Base-by-base conservation (phyloP, 1,284 basidiomycete species). In the Cystobasidiaceae sp. region DNA sequence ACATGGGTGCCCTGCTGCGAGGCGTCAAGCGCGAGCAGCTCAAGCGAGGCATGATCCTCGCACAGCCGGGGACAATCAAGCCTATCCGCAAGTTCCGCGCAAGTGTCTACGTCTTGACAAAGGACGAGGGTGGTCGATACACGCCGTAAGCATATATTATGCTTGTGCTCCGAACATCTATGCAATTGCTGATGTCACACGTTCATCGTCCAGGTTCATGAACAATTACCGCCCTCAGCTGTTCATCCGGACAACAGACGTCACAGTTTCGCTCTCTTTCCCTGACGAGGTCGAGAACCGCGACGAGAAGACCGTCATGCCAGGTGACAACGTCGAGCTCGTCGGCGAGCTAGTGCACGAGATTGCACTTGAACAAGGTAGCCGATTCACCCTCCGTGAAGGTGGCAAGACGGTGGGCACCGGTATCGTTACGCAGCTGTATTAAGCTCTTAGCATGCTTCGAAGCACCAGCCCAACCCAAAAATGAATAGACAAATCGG, bases 21-120 rank as follows among this genome's bases (percentile, higher is more conserved):
- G 93, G 96, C 78, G 82, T 97, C 78, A 97, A 97, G 82, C 88
- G 94, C 72, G 96, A 98, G 78, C 93, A 98, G 79, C 81, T 99
- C 76, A 84, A 84, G 72, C 89, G 96, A 74, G 96, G 96, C 54
- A 91, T 94, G 78, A 89, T 98, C 68, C 83, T 98, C 75, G 85
- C 87, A 73, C 83, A 86, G 39, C 93, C 93, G 34, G 91, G 91
- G 59, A 85, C 89, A n/a, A 91, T 98, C 80, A 97, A 94, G 81
- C 82, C 89, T 28, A 86, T 89, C 72, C 94, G 90, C 81, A 92
- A 92, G 80, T 97, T 98, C 83, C 83, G 86, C 76, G 90, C 93
- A 60, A 88, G 91, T 76, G 84, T 94, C 74, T 97, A 96, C 77
- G 69, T 94, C 69, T 83, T 97, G 73, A 96, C 92, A 70, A 97